A percentile compares a stretch with the other conserved stretches of the same genome.
Evolutionary conservation across 805 yeast species (phyloP).

Genomic region (Wickerhamiella shivajii): DNA sequence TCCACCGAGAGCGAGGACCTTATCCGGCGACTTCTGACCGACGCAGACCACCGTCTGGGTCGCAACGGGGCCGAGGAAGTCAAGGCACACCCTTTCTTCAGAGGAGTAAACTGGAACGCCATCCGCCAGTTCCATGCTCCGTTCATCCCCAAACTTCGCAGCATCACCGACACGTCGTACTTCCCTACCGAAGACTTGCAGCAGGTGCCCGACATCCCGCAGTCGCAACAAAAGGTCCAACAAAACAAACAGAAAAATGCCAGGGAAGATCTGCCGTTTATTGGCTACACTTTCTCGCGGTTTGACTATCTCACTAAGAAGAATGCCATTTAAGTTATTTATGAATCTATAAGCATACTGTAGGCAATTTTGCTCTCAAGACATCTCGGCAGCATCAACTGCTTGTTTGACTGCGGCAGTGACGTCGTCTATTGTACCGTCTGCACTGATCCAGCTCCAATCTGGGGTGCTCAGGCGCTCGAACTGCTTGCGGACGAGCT

Average conservation of each 20-base stretch:
- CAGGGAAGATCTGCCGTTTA: conserved; percentile 87
- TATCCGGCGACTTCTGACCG: conserved; percentile 60
- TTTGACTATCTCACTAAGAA: conserved; percentile 70
- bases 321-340: conserved; percentile 22
- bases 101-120: conserved; percentile 92
- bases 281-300: conserved; percentile 91
- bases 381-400: no score
- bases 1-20: conserved; percentile 82
- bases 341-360: no score
- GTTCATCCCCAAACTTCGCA: conserved; percentile 77
- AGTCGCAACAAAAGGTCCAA: conserved; percentile 24
- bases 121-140: conserved; percentile 85
- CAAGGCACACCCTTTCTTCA: conserved; percentile 79
- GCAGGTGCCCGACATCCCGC: conserved; percentile 84
- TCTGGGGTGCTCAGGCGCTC: conserved; percentile 22
- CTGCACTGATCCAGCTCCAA: conserved; percentile 45
- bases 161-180: conserved; percentile 90
- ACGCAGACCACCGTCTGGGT: conserved; percentile 69
- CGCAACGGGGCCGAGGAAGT: conserved; percentile 88
- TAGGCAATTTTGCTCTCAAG: no score
- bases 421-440: conserved; percentile 45
- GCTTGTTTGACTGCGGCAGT: no score
- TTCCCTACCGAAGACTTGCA: conserved; percentile 97
- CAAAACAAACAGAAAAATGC: conserved; percentile 52
- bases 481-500: conserved; percentile 51